Evolutionary conservation across 2,329 filamentous ascomycete species (phyloP).

Genomic region (Lachnellula subtilissima): DNA sequence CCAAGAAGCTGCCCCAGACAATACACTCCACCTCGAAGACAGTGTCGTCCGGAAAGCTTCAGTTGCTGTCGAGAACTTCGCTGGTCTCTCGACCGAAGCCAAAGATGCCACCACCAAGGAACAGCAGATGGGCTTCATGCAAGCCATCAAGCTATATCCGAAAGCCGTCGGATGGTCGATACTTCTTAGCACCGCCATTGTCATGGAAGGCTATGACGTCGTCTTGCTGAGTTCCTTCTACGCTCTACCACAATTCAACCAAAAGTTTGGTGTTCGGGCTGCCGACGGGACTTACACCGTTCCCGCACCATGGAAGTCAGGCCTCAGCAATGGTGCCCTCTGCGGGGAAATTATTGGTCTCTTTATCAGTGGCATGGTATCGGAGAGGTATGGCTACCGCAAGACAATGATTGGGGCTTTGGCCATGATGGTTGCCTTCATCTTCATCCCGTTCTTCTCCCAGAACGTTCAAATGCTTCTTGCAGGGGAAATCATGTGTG

Average conservation of each 20-base stretch:
- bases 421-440: conserved; percentile 38
- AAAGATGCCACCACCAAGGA: conserved; percentile 19
- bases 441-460: conserved; percentile 45
- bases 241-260: conserved; percentile 30
- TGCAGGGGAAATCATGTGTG: conserved; percentile 43
- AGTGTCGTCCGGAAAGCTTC: conserved; percentile 1
- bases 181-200: conserved; percentile 33
- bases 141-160: conserved; percentile 17
- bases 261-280: conserved; percentile 31
- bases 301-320: conserved; percentile 30
- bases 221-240: conserved; percentile 35
- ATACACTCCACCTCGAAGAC: not conserved
- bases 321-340: conserved; percentile 26
- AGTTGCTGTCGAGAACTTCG: conserved; percentile 3
- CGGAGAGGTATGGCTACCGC: conserved; percentile 39
- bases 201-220: conserved; percentile 39
- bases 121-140: conserved; percentile 14
- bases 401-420: conserved; percentile 43
- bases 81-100: conserved; percentile 1
- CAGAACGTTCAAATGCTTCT: conserved; percentile 41
- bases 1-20: not conserved
- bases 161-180: conserved; percentile 31
- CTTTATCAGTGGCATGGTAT: conserved; percentile 42
- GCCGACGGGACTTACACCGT: conserved; percentile 28
- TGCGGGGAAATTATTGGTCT: conserved; percentile 40